Evolutionary conservation across 805 yeast genomes (phyloP).

Genomic region (Torulaspora maleeae): DNA sequence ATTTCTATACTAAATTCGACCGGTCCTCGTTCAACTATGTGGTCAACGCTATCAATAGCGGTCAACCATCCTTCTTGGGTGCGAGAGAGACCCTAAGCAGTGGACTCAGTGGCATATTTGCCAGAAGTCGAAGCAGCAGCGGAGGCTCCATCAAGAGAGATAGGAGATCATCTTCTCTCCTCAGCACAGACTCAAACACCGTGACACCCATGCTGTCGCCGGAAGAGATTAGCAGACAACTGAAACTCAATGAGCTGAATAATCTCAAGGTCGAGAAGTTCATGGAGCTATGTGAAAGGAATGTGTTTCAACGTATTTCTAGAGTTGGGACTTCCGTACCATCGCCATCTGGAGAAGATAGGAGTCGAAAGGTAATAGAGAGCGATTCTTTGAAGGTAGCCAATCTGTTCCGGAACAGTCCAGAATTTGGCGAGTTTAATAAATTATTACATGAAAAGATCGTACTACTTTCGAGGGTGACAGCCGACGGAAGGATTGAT

Average conservation of each 20-base stretch:
- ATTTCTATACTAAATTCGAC: slow-evolving; percentile 31
- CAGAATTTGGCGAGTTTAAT: slow-evolving; percentile 32
- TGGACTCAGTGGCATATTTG: slow-evolving; percentile 36
- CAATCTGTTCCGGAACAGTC: slow-evolving; percentile 32
- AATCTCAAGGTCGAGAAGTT: slow-evolving; percentile 28
- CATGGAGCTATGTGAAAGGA: slow-evolving; percentile 33
- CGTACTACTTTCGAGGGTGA: slow-evolving; percentile 17
- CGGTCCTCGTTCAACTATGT: slow-evolving; percentile 30
- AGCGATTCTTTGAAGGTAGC: slow-evolving; percentile 20
- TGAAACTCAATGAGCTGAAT: slow-evolving; percentile 25
- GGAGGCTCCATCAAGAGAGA: slow-evolving; percentile 21
- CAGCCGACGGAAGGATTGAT: slow-evolving; percentile 21
- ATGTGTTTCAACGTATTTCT: slow-evolving; percentile 26
- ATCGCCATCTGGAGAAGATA: slow-evolving; percentile 14
- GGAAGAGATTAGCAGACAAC: slow-evolving; percentile 30
- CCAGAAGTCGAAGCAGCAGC: slow-evolving; percentile 34
- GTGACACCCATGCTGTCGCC: slow-evolving; percentile 30
- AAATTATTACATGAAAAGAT: slow-evolving; percentile 25
- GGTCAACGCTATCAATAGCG: neutral
- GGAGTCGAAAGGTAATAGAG: slow-evolving; percentile 2
- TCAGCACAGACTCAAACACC: slow-evolving; percentile 26
- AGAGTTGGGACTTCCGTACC: slow-evolving; percentile 34
- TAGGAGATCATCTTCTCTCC: slow-evolving; percentile 32
- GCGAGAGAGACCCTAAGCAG: slow-evolving; percentile 33
- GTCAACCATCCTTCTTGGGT: slow-evolving; percentile 18